Evolutionary conservation across 2,329 filamentous ascomycete genomes (phyloP), one percentile per base, ranked within the genome.

Genomic region (Proliferodiscus dingleyae): DNA sequence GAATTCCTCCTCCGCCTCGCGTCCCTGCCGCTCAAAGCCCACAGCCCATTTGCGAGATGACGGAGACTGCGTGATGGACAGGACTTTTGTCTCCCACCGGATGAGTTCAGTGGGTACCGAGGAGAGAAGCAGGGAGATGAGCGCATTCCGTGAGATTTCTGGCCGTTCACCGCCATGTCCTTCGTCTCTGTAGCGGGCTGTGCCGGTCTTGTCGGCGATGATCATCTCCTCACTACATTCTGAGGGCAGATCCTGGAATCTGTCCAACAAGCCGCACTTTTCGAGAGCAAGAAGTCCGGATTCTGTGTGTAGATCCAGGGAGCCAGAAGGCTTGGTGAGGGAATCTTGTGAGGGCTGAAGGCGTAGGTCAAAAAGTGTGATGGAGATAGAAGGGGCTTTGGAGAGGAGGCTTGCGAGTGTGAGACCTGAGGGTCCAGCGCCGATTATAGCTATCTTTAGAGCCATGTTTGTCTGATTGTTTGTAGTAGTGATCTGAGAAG

Each of bases 301-400:
- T 7, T 64, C 56, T 0, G 64, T 60, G 10, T 78, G 73, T 1
- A 80, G 62, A 51, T 78, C 75, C 3, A 79, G 68, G 45, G 60
- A 70, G 9, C 74, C 73, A 3, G 60, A 64, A 2, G 62, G 62
- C 2, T 53, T 45, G 4, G 55, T 40, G 5, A 64, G 50, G 9
- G 61, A 58, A 2, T 53, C 53, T 0, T 51, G 41, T 1, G 57
- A 61, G 8, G 63, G 65, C 9, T 53, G 52, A 1, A 54, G 44
- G 11, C 64, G 64, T 1, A 64, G 55, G 30, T 71, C 68, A 28
- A 61, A 68, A 37, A 71, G 56, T 3, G 58, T 65, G 22, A 40
- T 24, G 22, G 13, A 16, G 13, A 38, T 16, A 41, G 61, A 63
- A 3, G 58, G 59, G 32, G 55, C 49, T 40, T 64, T 57, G 47